Evolutionary conservation across 2,329 filamentous ascomycete species (phyloP), one percentile per base, ranked within the genome.

Genomic region (Gaeumannomyces sp.): DNA sequence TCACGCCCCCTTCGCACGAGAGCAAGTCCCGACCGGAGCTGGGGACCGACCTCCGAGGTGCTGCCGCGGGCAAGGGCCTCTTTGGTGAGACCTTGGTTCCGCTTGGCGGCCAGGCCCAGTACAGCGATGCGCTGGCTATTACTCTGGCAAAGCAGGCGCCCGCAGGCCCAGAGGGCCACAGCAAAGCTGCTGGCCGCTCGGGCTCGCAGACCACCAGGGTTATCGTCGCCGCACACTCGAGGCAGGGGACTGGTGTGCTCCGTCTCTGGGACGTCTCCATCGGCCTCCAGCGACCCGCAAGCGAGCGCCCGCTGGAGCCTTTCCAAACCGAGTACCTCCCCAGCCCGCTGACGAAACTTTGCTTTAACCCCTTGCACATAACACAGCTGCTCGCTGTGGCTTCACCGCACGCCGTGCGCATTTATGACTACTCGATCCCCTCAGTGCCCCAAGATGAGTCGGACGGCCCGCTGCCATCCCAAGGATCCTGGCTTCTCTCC

Each of bases 401-500:
- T 33, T 78, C 83, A 0, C 76, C 81, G 3, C 81, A 86, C 19
- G 84, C 83, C 10, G 83, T 85, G 28, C 81, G 86, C 53, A 80
- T 89, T 66, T 89, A 88, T 72, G 85, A 89, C 72, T 88, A 85
- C 69, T 80, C 81, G 2, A 71, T 79, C 7, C 76, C 85, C 3
- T 81, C 84, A 0, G 80, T 85, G 58, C 78, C 81, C 0, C 76
- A 79, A 1, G 84, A 85, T 64, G 80, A 85, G 59, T 78, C 79
- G 19, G 76, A 80, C 65, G 79, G 83, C 25, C 78, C 80, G 7
- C 83, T 83, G 68, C 80, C 85, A 14, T 74, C 79, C 0, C 85
- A 88, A 68, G 86, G 86, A 45, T 88, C 85, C 1, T 89, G 86
- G 86, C 78, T 88, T 1, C 74, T 89, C 14, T 87, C 86, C 1